Percentiles rank a stretch among this genome's conserved stretches.
Evolutionary conservation across 495 filamentous ascomycete species (phyloP).

Genomic region (Niebla homalea): DNA sequence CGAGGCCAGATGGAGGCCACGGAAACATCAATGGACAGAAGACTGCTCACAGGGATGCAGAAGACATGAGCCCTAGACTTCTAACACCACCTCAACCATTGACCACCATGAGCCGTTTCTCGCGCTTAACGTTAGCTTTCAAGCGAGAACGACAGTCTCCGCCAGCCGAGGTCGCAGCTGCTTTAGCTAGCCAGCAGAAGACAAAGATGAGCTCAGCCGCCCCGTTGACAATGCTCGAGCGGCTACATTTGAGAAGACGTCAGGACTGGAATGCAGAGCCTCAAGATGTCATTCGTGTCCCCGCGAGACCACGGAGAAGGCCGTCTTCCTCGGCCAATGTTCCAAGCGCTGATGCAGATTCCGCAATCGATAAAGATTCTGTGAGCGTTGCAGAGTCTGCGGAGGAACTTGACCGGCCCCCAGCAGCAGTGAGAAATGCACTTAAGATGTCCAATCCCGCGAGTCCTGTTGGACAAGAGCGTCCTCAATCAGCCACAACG

Average conservation of each 20-base stretch:
- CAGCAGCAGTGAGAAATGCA: constrained; percentile 9
- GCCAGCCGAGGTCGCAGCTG: constrained; percentile 17
- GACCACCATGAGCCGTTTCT: background rate
- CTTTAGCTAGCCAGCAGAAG: constrained; percentile 9
- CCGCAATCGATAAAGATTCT: background rate
- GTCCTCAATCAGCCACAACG: too few species aligned
- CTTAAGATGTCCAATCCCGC: background rate
- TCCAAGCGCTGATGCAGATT: background rate
- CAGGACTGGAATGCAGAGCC: constrained; percentile 19
- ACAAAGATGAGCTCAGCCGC: background rate
- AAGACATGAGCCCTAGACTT: background rate
- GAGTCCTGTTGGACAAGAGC: background rate
- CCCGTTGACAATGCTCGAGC: constrained; percentile 15
- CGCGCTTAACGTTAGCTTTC: constrained; percentile 14
- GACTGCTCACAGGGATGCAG: background rate
- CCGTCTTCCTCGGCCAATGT: background rate
- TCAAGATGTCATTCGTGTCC: constrained; percentile 54
- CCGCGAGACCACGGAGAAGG: constrained; percentile 41
- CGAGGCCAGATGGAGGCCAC: background rate
- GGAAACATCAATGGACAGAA: background rate
- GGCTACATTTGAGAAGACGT: constrained; percentile 16
- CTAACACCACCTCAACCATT: too few species aligned
- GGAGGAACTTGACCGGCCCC: constrained; percentile 4
- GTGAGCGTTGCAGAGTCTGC: background rate
- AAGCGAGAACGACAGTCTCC: constrained; percentile 13